These are phyloP conservation scores for Tetracladium marchalianum DNA, from an alignment of 495 filamentous ascomycete genomes.

Conservation along the genomic window DNA sequence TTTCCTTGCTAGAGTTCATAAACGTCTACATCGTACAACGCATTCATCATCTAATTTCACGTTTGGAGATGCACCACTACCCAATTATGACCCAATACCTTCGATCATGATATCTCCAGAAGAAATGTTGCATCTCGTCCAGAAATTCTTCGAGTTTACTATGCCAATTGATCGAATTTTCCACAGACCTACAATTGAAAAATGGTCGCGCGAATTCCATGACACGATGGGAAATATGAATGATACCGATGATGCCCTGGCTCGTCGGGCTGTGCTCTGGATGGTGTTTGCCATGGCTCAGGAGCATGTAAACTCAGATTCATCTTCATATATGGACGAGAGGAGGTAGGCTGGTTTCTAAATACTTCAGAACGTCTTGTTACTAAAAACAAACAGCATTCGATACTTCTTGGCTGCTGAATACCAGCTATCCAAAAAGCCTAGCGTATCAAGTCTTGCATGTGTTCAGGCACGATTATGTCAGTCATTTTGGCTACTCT, in stretches of 20 bases:
- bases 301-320: not conserved
- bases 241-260: constrained; percentile 7
- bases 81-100: constrained; percentile 20
- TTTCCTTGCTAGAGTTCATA: constrained; percentile 1
- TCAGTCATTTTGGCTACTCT: constrained; percentile 30
- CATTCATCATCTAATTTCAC: constrained; percentile 24
- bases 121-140: constrained; percentile 1
- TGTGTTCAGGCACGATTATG: constrained; percentile 28
- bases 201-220: constrained; percentile 25
- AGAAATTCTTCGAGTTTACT: no score
- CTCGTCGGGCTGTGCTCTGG: constrained; percentile 20
- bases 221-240: constrained; percentile 15
- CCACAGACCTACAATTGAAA: constrained; percentile 21
- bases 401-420: constrained; percentile 28
- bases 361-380: constrained; percentile 23
- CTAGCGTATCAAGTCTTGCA: constrained; percentile 21
- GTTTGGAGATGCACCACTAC: constrained; percentile 21
- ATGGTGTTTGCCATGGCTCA: constrained; percentile 23
- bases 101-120: constrained; percentile 16
- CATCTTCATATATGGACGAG: constrained; percentile 18
- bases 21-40: constrained; percentile 9
- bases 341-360: constrained; percentile 22
- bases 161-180: constrained; percentile 9
- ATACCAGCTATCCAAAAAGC: constrained; percentile 24
- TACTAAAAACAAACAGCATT: constrained; percentile 11